phyloP scores from a whole-genome alignment of 2,329 filamentous ascomycete species.

The Exophiala sp. region DNA sequence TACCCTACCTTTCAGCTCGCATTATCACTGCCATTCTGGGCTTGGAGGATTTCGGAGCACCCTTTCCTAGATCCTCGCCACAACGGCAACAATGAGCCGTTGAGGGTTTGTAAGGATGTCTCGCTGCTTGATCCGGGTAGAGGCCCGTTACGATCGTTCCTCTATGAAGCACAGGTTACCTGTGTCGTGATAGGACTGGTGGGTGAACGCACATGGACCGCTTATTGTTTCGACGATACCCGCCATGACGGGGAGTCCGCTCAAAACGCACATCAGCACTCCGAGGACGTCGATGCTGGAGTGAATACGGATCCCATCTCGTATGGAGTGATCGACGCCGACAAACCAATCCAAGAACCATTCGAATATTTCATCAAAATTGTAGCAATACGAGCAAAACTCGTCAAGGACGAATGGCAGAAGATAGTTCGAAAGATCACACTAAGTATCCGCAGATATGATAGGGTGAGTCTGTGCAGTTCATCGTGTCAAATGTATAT shows the following conservation, averaged over 20 bases:
- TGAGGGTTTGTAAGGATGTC: not conserved
- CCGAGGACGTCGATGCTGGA: not conserved
- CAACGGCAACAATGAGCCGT: not conserved
- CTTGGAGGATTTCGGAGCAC: not conserved
- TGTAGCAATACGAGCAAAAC: not conserved
- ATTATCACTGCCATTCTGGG: not conserved
- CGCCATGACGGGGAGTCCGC: not conserved
- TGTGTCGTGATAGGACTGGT: not conserved
- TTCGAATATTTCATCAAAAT: not conserved
- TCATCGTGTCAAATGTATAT: not conserved
- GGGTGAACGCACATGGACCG: not conserved
- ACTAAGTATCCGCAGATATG: not conserved
- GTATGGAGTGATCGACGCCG: not conserved
- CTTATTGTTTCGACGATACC: slow-evolving; percentile 1
- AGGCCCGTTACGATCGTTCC: not conserved
- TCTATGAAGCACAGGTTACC: slow-evolving; percentile 4
- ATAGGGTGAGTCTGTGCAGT: not conserved
- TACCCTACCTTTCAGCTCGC: not conserved
- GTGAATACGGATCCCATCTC: not conserved
- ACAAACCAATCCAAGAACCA: not conserved
- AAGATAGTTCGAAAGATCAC: not conserved
- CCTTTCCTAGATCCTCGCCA: not conserved
- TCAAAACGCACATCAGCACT: not conserved
- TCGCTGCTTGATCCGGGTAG: not conserved
- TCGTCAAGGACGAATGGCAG: not conserved